Conservation (phyloP, 73 alveolate genomes). For the Symbiodinium pilosum region DNA sequence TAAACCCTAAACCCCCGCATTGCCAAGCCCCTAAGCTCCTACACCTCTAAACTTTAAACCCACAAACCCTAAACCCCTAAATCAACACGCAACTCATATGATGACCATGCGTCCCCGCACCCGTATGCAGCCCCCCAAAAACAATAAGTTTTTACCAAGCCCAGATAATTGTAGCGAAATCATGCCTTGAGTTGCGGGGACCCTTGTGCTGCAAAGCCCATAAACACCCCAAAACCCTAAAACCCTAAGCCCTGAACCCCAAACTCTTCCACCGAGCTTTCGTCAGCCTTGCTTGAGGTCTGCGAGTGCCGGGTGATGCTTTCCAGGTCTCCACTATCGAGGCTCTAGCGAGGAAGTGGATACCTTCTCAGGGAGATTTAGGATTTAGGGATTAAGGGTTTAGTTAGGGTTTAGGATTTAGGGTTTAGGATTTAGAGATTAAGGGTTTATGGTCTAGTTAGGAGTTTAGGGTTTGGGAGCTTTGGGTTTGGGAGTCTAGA, state of each 20-base stretch:
- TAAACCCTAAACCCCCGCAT: too few species aligned
- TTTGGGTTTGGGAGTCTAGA: too few species aligned
- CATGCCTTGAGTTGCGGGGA: too few species aligned
- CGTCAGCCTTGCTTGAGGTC: neutral
- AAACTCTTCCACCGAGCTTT: neutral
- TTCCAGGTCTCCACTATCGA: slow-evolving; percentile 91
- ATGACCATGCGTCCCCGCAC: neutral
- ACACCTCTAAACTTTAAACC: neutral
- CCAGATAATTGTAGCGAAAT: neutral
- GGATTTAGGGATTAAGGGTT: too few species aligned
- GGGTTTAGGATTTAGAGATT: too few species aligned
- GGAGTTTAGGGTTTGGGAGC: too few species aligned
- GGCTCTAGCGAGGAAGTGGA: neutral
- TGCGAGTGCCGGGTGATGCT: slow-evolving; percentile 88
- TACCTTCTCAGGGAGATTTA: too few species aligned
- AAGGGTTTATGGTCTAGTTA: too few species aligned
- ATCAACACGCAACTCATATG: neutral
- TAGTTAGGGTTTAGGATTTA: too few species aligned
- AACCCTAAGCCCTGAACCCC: neutral
- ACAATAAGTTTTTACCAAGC: neutral
- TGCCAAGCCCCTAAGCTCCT: too few species aligned
- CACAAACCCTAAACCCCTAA: neutral
- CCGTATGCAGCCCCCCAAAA: neutral
- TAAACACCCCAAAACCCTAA: slow-evolving; percentile 1
- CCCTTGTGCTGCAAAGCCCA: too few species aligned